Base-by-base conservation (phyloP, 208 protist genomes). In the Crithidia bombi region DNA sequence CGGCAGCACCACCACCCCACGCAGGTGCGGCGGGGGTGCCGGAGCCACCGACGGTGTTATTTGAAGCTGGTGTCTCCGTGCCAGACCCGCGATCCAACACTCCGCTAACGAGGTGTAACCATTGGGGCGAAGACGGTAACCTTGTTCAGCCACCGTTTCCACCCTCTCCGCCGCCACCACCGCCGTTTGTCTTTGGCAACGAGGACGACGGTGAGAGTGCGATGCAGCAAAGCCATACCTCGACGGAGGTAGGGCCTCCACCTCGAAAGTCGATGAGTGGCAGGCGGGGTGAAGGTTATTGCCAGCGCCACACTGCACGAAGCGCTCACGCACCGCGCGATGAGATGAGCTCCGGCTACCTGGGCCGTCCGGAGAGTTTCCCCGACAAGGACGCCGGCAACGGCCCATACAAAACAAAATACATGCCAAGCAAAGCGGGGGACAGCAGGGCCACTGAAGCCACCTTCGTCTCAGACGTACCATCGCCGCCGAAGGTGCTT, bases 1-100 rank as follows among this genome's bases (percentile, higher is more conserved):
- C 32, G 15, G 54, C 14, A 0, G 44, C 14, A 38, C 10, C 59
- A 7, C 38, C 51, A n/a, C n/a, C n/a, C n/a, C n/a, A n/a, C 12
- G n/a, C 3, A 23, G 49, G 21, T 51, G 55, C 17, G 19, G 33
- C 54, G 0, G 7, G 28, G 14, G 36, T 65, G 56, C 55, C 52
- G 30, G 70, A 76, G 38, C 69, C 58, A 6, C 69, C 61, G 12
- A 55, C 63, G 5, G 58, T 75, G 11, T 56, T 75, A 35, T 66
- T 66, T 52, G 43, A 46, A 3, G 5, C 6, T 33, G 25, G 33
- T 19, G 41, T 23, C 5, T 33, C 7, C 10, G 3, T 30, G 17
- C 11, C 52, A 9, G 35, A 5, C 21, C 12, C n/a, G 6, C 5
- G 12, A 10, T 39, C 19, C 5, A 5, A 23, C 36, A 47, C 21